phyloP scores from a whole-genome alignment of 2,329 filamentous ascomycete species.

The Colletotrichum endophyticum region DNA sequence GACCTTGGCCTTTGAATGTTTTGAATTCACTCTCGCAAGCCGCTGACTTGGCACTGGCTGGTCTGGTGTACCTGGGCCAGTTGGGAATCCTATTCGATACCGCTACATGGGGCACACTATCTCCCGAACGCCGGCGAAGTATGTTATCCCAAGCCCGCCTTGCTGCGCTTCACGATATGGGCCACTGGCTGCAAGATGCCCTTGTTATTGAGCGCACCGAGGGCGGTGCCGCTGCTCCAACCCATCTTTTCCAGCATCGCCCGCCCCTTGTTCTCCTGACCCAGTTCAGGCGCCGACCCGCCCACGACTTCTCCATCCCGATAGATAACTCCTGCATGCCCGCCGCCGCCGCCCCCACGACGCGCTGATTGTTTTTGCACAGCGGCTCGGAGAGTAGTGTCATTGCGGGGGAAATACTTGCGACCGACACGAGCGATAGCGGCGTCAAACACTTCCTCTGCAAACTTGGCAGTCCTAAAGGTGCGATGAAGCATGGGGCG shows the following conservation, averaged over 20 bases:
- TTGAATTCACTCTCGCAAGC: not conserved
- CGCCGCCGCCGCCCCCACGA: conserved; percentile 22
- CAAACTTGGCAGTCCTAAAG: conserved; percentile 65
- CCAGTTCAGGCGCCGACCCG: conserved; percentile 82
- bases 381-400: conserved; percentile 29
- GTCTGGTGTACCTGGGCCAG: not conserved
- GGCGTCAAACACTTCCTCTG: conserved; percentile 58
- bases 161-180: conserved; percentile 86
- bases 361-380: conserved; percentile 7
- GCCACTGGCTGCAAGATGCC: conserved; percentile 86
- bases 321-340: conserved; percentile 59
- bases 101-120: not conserved
- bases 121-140: not conserved
- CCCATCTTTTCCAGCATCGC: conserved; percentile 97
- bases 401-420: conserved; percentile 61
- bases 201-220: conserved; percentile 83
- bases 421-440: conserved; percentile 51
- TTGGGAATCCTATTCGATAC: not conserved
- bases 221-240: conserved; percentile 84
- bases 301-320: conserved; percentile 90
- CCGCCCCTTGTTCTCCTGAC: conserved; percentile 80
- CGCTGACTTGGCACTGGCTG: not conserved
- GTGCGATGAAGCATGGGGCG: conserved; percentile 82
- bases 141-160: conserved; percentile 78
- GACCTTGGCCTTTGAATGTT: not conserved